Evolutionary conservation across 2,329 filamentous ascomycete genomes (phyloP), one percentile per base, ranked within the genome.

Genomic region (Fusarium piperis): DNA sequence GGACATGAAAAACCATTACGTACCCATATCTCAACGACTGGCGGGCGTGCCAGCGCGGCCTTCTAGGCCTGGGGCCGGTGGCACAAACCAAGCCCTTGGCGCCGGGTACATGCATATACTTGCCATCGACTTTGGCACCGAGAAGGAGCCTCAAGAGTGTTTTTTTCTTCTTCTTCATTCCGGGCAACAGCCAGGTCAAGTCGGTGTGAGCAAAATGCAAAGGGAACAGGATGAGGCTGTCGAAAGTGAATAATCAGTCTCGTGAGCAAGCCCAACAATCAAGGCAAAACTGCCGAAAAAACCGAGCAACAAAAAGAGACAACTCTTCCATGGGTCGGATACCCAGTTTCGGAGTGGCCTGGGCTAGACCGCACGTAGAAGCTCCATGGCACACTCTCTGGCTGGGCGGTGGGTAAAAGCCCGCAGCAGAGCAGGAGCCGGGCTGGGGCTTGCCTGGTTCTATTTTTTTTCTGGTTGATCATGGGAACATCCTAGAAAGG

Each of bases 61-160:
- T 23, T 64, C 72, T 58, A 62, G 51, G 51, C 18, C 23, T 65
- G 30, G 26, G 36, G 46, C 59, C 68, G 60, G 71, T 72, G 62
- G 65, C 67, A 67, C 68, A 62, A 65, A 65, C 60, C 60, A 36
- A 64, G 55, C 55, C 60, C 59, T 59, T 57, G 59, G 59, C 38
- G 13, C 38, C 30, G 67, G 67, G 55, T 73, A 73, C 70, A 71
- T 68, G 60, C 44, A 58, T 62, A 39, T 73, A 73, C 70, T 68
- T 73, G 26, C 36, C 38, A 55, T 67, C 11, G 66, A 72, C 61
- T 62, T 62, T 64, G 36, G 46, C 8, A 57, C 65, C 59, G 60
- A 46, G 57, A 48, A 39, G 64, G 68, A 72, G 65, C 68, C 69
- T 69, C 65, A 71, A 55, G 16, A 51, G 39, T 2, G 8, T 26